Evolutionary conservation across 192 early-diverging fungal genomes (phyloP).

Genomic region (Cetraspora pellucida): DNA sequence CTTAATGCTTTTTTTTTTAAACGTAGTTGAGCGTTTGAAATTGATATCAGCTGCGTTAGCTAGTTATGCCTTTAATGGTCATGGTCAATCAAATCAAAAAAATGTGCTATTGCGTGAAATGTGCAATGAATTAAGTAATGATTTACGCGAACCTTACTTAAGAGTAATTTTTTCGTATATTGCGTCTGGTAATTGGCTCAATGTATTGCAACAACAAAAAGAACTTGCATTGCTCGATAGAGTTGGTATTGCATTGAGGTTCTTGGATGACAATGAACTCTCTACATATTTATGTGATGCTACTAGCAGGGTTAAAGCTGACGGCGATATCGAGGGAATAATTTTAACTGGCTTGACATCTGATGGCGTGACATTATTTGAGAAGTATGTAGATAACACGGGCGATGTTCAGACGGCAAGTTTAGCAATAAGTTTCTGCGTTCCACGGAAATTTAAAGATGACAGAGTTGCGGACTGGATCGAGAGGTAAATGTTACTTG

Average conservation of each 20-base stretch:
- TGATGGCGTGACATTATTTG: conserved; percentile 71
- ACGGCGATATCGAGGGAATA: conserved; percentile 81
- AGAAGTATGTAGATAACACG: conserved; percentile 79
- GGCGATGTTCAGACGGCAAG: conserved; percentile 92
- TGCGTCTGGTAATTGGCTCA: conserved; percentile 78
- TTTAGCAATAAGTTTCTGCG: conserved; percentile 65
- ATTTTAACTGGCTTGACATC: conserved; percentile 79
- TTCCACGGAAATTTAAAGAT: conserved; percentile 62
- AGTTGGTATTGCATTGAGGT: conserved; percentile 82
- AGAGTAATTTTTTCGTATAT: conserved; percentile 88
- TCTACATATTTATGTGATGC: conserved; percentile 60
- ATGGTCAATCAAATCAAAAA: conserved; percentile 39
- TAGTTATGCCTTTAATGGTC: conserved; percentile 40
- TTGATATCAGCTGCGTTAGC: conserved; percentile 80
- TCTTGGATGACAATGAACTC: conserved; percentile 79
- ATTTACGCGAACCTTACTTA: conserved; percentile 75
- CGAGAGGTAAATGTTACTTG: conserved; percentile 53
- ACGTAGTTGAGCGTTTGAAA: conserved; percentile 72
- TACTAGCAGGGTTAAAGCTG: conserved; percentile 53
- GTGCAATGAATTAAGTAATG: conserved; percentile 59
- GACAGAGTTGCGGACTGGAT: conserved; percentile 69
- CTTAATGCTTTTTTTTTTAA: conserved; percentile 20
- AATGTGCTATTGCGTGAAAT: conserved; percentile 58
- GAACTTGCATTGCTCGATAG: conserved; percentile 77
- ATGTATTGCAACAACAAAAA: conserved; percentile 69